Conservation (phyloP, 164 flowering plant genomes). For the Tetracentron sinense region DNA sequence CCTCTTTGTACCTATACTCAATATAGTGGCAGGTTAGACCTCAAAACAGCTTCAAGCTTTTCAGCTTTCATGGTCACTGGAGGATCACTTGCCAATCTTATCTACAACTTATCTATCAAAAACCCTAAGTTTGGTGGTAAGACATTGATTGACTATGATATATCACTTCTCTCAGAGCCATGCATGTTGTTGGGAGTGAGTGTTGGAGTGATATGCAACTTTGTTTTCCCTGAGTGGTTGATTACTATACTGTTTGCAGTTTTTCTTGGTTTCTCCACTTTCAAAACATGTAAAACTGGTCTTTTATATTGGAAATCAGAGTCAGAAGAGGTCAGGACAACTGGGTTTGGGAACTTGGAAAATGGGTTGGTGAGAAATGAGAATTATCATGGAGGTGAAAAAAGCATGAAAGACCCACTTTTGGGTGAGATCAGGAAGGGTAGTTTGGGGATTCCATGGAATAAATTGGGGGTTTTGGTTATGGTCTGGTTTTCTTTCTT, state of each 20-base stretch:
- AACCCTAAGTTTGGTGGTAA: constrained; percentile 26
- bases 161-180: constrained; percentile 61
- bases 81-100: constrained; percentile 58
- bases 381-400: constrained; percentile 4
- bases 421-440: constrained; percentile 12
- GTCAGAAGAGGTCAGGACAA: constrained; percentile 28
- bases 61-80: constrained; percentile 81
- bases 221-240: constrained; percentile 64
- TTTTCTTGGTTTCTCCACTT: constrained; percentile 60
- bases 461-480: constrained; percentile 47
- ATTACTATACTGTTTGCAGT: constrained; percentile 46
- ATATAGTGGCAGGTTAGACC: constrained; percentile 58
- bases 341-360: constrained; percentile 15
- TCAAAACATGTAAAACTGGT: constrained; percentile 50
- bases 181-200: constrained; percentile 72
- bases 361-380: constrained; percentile 18
- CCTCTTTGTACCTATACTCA: constrained; percentile 54
- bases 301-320: constrained; percentile 48
- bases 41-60: constrained; percentile 53
- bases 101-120: constrained; percentile 25
- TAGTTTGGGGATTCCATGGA: constrained; percentile 40
- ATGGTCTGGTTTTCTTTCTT: constrained; percentile 58
- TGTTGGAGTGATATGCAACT: constrained; percentile 59
- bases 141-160: constrained; percentile 51
- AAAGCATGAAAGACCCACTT: constrained; percentile 31